These are phyloP conservation scores for Aspergillus heteromorphus DNA, from an alignment of 495 filamentous ascomycete genomes.

Conservation along the genomic window DNA sequence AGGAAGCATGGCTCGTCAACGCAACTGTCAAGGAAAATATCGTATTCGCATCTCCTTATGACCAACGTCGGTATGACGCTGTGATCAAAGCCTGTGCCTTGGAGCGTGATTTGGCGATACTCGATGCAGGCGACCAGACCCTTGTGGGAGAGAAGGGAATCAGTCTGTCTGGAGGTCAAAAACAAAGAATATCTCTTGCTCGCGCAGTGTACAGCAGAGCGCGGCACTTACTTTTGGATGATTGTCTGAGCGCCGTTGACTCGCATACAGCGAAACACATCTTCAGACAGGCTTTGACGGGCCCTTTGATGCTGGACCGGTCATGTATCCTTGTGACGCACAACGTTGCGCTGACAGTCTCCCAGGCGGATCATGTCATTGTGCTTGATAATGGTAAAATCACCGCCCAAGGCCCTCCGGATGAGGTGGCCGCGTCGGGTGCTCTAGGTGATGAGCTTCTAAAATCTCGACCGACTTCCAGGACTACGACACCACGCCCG, in stretches of 20 bases:
- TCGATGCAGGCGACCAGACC: conserved; percentile 89
- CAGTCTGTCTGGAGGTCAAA: conserved; percentile 93
- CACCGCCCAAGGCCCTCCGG: conserved; percentile 65
- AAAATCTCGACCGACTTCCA: conserved; percentile 66
- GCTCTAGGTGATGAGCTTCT: conserved; percentile 77
- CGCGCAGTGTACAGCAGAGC: conserved; percentile 91
- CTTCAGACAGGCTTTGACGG: conserved; percentile 85
- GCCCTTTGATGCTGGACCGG: conserved; percentile 79
- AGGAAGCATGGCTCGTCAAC: conserved; percentile 97
- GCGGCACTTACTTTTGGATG: conserved; percentile 84
- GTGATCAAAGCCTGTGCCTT: conserved; percentile 91
- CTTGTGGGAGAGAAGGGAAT: conserved; percentile 97
- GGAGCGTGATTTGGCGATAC: conserved; percentile 84
- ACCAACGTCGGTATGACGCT: conserved; percentile 78
- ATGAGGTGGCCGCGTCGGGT: conserved; percentile 75
- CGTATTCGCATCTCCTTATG: conserved; percentile 76
- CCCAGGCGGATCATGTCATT: conserved; percentile 72
- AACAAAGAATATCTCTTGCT: conserved; percentile 94
- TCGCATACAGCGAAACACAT: conserved; percentile 99
- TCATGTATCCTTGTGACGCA: conserved; percentile 98
- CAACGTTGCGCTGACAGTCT: conserved; percentile 80
- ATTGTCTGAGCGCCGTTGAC: conserved; percentile 97
- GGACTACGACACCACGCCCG: conserved; percentile 57
- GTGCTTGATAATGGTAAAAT: conserved; percentile 84
- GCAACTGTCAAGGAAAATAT: conserved; percentile 97